Percentiles rank a stretch among this genome's conserved stretches.
Conservation (phyloP, 306 rosid genomes). For the Luffa acutangula region DNA sequence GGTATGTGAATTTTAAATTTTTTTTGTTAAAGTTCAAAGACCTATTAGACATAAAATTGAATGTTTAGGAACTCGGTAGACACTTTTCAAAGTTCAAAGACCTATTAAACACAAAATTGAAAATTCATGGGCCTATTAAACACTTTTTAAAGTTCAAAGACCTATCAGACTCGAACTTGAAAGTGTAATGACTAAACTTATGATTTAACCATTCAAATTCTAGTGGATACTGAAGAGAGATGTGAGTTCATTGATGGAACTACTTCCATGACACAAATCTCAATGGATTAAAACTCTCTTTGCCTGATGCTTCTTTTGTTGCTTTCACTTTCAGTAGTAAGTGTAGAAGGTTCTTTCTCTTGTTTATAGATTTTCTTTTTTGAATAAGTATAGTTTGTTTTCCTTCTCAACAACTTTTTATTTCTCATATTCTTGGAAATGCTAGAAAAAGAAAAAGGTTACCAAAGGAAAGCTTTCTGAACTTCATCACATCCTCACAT, state of each 20-base stretch:
- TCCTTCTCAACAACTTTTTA: not conserved
- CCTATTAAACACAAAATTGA: too few relatives aligned
- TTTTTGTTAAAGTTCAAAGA: not conserved
- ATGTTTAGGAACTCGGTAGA: too few relatives aligned
- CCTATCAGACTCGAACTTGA: too few relatives aligned
- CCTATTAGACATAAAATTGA: too few relatives aligned
- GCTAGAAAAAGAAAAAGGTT: not conserved
- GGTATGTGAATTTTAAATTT: not conserved
- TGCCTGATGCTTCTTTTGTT: not conserved
- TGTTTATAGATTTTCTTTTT: not conserved
- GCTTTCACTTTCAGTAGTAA: not conserved
- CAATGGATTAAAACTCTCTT: not conserved
- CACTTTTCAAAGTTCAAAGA: too few relatives aligned
- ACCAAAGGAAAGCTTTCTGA: not conserved
- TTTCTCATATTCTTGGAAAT: not conserved
- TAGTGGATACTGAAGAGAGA: not conserved
- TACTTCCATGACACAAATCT: not conserved
- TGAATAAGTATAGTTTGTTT: not conserved
- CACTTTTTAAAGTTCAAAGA: too few relatives aligned
- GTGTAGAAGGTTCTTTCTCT: not conserved
- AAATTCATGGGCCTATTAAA: too few relatives aligned
- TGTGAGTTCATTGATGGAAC: not conserved
- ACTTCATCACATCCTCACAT: not conserved
- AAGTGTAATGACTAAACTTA: not conserved
- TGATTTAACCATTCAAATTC: not conserved